Conservation (phyloP, 2,329 filamentous ascomycete species). For the Didymella keratinophila region DNA sequence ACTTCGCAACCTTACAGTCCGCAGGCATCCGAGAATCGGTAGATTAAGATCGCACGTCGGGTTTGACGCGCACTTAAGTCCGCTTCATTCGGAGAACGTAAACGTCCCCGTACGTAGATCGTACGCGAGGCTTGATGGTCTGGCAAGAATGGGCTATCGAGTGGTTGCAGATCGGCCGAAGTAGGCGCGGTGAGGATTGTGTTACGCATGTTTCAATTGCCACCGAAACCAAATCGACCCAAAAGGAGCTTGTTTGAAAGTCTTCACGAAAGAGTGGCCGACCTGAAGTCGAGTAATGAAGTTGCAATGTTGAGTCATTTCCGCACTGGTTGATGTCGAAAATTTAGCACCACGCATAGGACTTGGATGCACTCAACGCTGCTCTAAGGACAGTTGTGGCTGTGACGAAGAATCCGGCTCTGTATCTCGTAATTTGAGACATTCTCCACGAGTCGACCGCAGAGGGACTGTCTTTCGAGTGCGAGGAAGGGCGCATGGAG, state of each 20-base stretch:
- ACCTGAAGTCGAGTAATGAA: background rate
- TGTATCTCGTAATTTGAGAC: conserved; percentile 2
- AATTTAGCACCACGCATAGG: background rate
- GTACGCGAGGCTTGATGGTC: background rate
- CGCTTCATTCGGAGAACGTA: background rate
- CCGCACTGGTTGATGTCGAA: background rate
- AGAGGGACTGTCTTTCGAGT: conserved; percentile 2
- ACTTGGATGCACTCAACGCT: background rate
- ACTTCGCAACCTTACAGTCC: conserved; percentile 1
- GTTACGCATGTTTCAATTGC: conserved; percentile 13
- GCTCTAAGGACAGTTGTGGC: conserved; percentile 1
- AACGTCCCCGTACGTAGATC: background rate
- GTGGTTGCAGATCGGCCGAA: background rate
- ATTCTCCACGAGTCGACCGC: conserved; percentile 2
- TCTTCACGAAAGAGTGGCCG: background rate
- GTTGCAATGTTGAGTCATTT: background rate
- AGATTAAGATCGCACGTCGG: background rate
- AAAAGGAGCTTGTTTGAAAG: background rate
- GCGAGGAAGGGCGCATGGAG: background rate
- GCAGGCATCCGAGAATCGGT: conserved; percentile 4
- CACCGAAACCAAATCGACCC: background rate
- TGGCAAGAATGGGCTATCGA: background rate
- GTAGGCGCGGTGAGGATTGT: background rate
- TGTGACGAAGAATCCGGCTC: background rate
- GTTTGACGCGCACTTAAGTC: too few relatives aligned